These are phyloP conservation scores for Trichodelitschia bisporula DNA, from an alignment of 495 filamentous ascomycete genomes.

Conservation along the genomic window DNA sequence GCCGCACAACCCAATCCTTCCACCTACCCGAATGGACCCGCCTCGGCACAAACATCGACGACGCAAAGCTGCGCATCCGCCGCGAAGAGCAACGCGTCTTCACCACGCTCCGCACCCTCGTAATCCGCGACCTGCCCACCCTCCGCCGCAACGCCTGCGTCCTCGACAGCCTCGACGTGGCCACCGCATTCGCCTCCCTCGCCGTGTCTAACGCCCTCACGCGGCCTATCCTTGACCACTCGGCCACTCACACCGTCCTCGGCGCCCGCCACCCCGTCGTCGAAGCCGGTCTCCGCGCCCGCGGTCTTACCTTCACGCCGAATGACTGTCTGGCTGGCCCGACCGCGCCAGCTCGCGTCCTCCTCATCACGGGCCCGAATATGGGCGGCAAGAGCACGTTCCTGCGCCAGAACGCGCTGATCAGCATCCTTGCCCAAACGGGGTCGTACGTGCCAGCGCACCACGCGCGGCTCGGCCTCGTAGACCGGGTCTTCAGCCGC, in stretches of 20 bases:
- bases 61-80: constrained; percentile 45
- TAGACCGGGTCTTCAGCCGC: constrained; percentile 79
- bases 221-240: constrained; percentile 40
- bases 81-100: constrained; percentile 61
- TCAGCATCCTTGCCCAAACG: constrained; percentile 75
- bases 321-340: constrained; percentile 64
- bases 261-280: constrained; percentile 80
- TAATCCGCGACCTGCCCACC: constrained; percentile 53
- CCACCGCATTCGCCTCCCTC: constrained; percentile 55
- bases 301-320: constrained; percentile 58
- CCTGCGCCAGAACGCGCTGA: constrained; percentile 79
- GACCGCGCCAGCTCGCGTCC: constrained; percentile 33
- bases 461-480: constrained; percentile 61
- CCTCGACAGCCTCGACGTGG: constrained; percentile 78
- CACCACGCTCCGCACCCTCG: constrained; percentile 38
- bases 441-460: constrained; percentile 80
- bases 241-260: constrained; percentile 35
- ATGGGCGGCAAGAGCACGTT: constrained; percentile 97
- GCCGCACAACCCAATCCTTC: constrained; percentile 65
- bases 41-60: constrained; percentile 51
- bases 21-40: constrained; percentile 63
- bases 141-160: constrained; percentile 71
- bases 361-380: constrained; percentile 94
- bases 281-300: constrained; percentile 49
- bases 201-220: constrained; percentile 47